Base-by-base conservation (phyloP, 2,329 filamentous ascomycete species). In the Beauveria bassiana region DNA sequence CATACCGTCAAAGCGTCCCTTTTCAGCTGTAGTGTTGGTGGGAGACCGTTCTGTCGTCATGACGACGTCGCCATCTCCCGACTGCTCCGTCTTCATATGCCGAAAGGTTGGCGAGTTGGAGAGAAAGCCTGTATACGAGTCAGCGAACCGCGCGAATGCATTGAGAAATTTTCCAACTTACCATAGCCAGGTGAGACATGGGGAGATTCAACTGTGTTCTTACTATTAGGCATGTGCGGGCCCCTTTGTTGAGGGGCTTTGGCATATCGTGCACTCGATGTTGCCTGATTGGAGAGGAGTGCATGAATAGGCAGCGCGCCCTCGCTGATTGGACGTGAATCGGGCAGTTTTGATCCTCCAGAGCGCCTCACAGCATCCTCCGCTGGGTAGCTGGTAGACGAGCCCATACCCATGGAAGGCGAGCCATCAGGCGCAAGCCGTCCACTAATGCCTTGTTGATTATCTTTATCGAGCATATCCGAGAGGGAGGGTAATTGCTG, bases 231-330 rank as follows among this genome's bases (percentile, higher is more conserved):
- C 62, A 57, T 66, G 65, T n/a, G 42, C 65, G 65, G 18, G 9
- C 50, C 49, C 22, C 47, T 18, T 26, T 22, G 20, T 26, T 28
- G 26, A 45, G 61, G 31, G 14, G 55, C 55, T 22, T 66, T 63
- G 10, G 62, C 61, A 10, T 64, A 56, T 6, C 49, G 63, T 12
- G 38, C 10, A 46, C 26, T 63, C 47, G 54, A 65, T 58, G 22
- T 71, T 63, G 9, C 70, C 66, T 62, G 77, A 24, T 77, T 75
- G 2, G 76, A 76, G 22, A 85, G 70, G 0, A 85, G 72, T 0
- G 81, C 77, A 64, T 84, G 81, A 26, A 85, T 84, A 1, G 82
- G 81, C 12, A 85, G 66, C 1, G 79, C 74, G 0, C 79, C 77
- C 43, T 84, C 82, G 52, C 78, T 76, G 0, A 78, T 75, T 5